phyloP scores from a whole-genome alignment of 2,329 filamentous ascomycete species.

The Colletotrichum viniferum region DNA sequence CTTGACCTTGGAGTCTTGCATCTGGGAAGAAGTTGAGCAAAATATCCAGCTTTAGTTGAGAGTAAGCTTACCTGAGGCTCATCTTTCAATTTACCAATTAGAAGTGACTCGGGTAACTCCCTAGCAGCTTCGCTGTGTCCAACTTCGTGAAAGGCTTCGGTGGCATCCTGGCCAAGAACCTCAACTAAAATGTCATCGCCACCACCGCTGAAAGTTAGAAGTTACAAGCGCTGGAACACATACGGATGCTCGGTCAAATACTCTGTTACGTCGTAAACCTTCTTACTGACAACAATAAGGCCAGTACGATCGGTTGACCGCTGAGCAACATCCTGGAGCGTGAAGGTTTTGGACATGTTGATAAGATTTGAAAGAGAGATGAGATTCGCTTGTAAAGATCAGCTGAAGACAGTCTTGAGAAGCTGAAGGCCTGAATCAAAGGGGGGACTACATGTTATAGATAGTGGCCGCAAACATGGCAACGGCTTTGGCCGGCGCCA shows the following conservation, averaged over 20 bases:
- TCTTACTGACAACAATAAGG: background rate
- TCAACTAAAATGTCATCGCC: background rate
- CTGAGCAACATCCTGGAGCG: background rate
- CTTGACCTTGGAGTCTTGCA: background rate
- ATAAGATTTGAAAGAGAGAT: background rate
- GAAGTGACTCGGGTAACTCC: background rate
- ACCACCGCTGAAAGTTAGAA: background rate
- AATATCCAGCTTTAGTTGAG: rapidly evolving
- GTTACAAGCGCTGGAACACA: background rate
- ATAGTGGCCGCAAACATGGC: background rate
- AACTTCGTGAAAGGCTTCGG: background rate
- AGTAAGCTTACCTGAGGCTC: background rate
- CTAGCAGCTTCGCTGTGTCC: background rate
- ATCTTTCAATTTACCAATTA: background rate
- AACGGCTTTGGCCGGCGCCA: background rate
- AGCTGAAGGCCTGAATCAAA: background rate
- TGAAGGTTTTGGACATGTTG: background rate
- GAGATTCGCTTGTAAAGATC: background rate
- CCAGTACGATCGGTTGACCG: background rate
- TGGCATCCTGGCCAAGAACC: background rate
- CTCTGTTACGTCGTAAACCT: background rate
- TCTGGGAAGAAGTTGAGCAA: background rate
- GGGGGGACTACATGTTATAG: background rate
- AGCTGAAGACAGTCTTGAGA: background rate
- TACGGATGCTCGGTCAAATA: background rate